phyloP scores from a whole-genome alignment of 345 rosid species.

The Turnera subulata region DNA sequence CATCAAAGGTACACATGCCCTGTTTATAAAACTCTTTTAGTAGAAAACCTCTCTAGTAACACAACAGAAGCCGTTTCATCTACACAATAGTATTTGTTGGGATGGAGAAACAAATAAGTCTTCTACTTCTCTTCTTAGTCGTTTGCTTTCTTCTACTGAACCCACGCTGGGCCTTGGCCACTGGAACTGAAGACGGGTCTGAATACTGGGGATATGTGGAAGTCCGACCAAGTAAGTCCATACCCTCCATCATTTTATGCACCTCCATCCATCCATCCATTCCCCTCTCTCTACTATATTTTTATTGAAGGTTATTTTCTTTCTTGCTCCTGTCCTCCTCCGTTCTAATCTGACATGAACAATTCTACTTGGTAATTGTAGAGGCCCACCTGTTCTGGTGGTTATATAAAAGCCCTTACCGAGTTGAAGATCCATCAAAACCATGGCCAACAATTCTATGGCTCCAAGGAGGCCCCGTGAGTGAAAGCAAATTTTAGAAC shows the following conservation, averaged over 20 bases:
- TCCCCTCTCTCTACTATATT: too few species aligned
- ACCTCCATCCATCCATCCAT: too few species aligned
- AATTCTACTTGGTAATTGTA: not conserved
- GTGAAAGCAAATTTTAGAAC: conserved; percentile 6
- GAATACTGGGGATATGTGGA: conserved; percentile 44
- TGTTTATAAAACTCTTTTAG: too few species aligned
- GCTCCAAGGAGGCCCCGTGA: conserved; percentile 44
- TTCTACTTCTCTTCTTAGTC: not conserved
- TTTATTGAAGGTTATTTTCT: too few species aligned
- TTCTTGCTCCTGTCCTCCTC: too few species aligned
- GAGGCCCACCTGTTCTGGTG: conserved; percentile 44
- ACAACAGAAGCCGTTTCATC: too few species aligned
- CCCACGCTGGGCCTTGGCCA: not conserved
- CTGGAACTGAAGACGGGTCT: conserved; percentile 33
- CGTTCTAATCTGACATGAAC: too few species aligned
- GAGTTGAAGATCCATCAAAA: conserved; percentile 32
- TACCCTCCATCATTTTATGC: not conserved
- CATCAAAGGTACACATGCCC: too few species aligned
- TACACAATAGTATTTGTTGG: not conserved
- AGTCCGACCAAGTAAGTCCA: conserved; percentile 35
- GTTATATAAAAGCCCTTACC: conserved; percentile 37
- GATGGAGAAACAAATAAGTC: conserved; percentile 10
- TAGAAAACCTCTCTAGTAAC: too few species aligned
- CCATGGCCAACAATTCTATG: conserved; percentile 41
- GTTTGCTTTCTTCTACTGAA: not conserved